Conservation (phyloP, 306 rosid genomes). For the Vachellia collinsii region DNA sequence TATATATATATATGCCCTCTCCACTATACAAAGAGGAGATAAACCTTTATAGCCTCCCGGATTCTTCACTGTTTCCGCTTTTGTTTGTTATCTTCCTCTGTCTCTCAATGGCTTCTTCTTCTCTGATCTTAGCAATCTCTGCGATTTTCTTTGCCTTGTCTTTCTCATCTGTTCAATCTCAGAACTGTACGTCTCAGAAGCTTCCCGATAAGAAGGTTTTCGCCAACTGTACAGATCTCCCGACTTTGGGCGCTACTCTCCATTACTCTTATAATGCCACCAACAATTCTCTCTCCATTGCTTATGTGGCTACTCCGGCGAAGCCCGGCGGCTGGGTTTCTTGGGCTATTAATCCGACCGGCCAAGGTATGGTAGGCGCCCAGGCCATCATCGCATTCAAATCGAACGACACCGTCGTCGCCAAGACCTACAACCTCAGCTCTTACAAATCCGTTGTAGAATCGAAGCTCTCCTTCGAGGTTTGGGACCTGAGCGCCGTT, state of each 20-base stretch:
- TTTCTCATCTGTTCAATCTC: conserved; percentile 44
- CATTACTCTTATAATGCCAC: conserved; percentile 62
- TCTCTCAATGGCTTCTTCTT: conserved; percentile 37
- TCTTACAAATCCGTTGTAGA: background rate
- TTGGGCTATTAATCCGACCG: conserved; percentile 76
- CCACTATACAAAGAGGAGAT: background rate
- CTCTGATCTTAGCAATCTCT: conserved; percentile 23
- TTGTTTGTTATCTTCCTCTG: background rate
- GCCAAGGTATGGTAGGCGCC: conserved; percentile 56
- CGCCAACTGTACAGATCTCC: conserved; percentile 62
- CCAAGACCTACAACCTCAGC: conserved; percentile 48
- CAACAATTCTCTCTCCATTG: conserved; percentile 66
- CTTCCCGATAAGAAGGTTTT: conserved; percentile 42
- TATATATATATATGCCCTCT: background rate
- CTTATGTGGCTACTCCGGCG: conserved; percentile 50
- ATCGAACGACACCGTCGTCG: background rate
- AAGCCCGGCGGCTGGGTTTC: conserved; percentile 58
- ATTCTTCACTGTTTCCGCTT: background rate
- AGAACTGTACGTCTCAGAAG: conserved; percentile 50
- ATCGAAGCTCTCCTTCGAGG: conserved; percentile 39
- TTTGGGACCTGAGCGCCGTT: conserved; percentile 44
- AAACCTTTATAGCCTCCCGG: background rate
- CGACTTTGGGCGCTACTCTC: conserved; percentile 50
- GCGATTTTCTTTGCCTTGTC: background rate
- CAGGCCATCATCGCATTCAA: conserved; percentile 62